These are phyloP conservation scores for Colletotrichum aenigma DNA, from an alignment of 2,329 filamentous ascomycete species.

Conservation along the genomic window DNA sequence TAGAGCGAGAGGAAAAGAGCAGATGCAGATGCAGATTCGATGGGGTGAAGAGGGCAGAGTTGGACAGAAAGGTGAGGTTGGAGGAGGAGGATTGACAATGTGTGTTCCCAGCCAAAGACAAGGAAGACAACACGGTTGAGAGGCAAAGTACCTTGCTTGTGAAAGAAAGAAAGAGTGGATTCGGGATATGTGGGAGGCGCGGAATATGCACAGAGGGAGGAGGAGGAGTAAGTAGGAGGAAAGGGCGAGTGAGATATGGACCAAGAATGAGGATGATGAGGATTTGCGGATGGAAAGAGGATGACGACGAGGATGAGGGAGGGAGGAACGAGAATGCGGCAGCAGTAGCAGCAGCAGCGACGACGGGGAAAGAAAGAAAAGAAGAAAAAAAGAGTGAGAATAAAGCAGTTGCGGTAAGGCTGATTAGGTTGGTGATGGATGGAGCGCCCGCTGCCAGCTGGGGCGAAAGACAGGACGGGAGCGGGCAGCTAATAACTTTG, in stretches of 20 bases:
- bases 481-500: constrained; percentile 20
- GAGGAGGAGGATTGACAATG: not conserved
- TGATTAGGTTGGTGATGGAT: constrained; percentile 17
- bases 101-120: not conserved
- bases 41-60: not conserved
- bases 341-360: not conserved
- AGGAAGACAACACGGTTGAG: not conserved
- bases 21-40: not conserved
- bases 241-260: not conserved
- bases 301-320: not conserved
- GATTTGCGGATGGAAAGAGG: not conserved
- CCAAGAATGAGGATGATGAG: not conserved
- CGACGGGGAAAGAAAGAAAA: not conserved
- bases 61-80: not conserved
- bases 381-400: not conserved
- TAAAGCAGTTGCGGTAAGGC: constrained; percentile 16
- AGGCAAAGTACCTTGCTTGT: not conserved
- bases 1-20: not conserved
- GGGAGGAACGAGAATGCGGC: not conserved
- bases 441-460: constrained; percentile 10
- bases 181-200: not conserved
- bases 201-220: not conserved
- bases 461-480: constrained; percentile 15
- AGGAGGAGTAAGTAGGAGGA: not conserved
- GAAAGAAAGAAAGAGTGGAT: constrained; percentile 11